phyloP scores from a whole-genome alignment of 2,329 filamentous ascomycete genomes.

The Aureobasidium leucospermi region DNA sequence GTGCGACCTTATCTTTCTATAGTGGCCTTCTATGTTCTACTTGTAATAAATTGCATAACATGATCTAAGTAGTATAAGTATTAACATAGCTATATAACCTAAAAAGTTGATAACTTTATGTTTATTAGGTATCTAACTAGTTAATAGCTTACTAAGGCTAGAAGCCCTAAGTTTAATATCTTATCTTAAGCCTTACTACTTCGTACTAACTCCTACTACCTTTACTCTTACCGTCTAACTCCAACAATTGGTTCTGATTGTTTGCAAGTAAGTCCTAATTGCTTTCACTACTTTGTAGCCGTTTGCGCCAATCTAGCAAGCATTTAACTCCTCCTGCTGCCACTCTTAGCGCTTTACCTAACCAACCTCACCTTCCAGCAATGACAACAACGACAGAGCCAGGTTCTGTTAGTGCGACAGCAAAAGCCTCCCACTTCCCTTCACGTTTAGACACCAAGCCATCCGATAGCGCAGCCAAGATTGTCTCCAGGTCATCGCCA shows the following conservation, averaged over 20 bases:
- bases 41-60: not conserved
- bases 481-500: slow-evolving; percentile 21
- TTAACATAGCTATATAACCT: not conserved
- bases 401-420: no score
- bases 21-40: not conserved
- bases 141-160: not conserved
- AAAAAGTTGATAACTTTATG: not conserved
- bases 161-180: not conserved
- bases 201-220: not conserved
- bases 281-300: not conserved
- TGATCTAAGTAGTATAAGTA: not conserved
- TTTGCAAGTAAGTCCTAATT: not conserved
- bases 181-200: not conserved
- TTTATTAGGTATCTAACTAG: not conserved
- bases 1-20: not conserved
- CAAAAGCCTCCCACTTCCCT: not conserved
- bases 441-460: not conserved
- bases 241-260: not conserved
- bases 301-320: not conserved
- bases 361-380: not conserved
- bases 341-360: not conserved
- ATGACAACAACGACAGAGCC: not conserved
- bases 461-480: slow-evolving; percentile 9
- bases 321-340: not conserved
- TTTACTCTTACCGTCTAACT: not conserved